phyloP scores from a whole-genome alignment of 2,329 filamentous ascomycete genomes.

The Curvularia lunata region DNA sequence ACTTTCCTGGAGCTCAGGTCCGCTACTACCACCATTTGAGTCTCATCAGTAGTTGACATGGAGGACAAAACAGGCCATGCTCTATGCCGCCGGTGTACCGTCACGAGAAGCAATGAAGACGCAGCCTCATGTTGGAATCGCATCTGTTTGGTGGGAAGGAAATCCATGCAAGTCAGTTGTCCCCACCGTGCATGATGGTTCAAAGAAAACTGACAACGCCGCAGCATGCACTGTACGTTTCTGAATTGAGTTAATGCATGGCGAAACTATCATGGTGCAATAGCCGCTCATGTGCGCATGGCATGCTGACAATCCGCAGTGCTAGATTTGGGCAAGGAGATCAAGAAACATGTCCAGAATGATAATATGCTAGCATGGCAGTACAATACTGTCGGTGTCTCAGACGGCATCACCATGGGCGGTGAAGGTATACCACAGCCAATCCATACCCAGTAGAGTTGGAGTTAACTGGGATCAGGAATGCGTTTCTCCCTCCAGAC shows the following conservation, averaged over 20 bases:
- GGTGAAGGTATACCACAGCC: slow-evolving; percentile 68
- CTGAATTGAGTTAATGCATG: slow-evolving; percentile 3
- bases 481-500: slow-evolving; percentile 94
- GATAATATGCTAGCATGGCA: slow-evolving; percentile 93
- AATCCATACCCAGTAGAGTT: neutral
- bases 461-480: slow-evolving; percentile 58
- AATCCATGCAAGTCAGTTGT: slow-evolving; percentile 87
- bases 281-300: slow-evolving; percentile 10
- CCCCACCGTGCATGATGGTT: slow-evolving; percentile 15
- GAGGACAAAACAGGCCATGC: slow-evolving; percentile 74
- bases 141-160: slow-evolving; percentile 96
- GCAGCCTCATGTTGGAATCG: slow-evolving; percentile 87
- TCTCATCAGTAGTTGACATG: slow-evolving; percentile 10
- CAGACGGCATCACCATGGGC: slow-evolving; percentile 94
- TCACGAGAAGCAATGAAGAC: slow-evolving; percentile 85
- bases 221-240: slow-evolving; percentile 58
- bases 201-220: slow-evolving; percentile 30
- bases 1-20: slow-evolving; percentile 90
- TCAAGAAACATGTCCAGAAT: slow-evolving; percentile 80
- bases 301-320: slow-evolving; percentile 58
- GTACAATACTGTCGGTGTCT: slow-evolving; percentile 89
- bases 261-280: slow-evolving; percentile 9
- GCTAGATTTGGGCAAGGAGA: slow-evolving; percentile 83
- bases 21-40: slow-evolving; percentile 15
- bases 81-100: slow-evolving; percentile 90